Base-by-base conservation (phyloP, 306 rosid genomes). In the Comarum palustre region DNA sequence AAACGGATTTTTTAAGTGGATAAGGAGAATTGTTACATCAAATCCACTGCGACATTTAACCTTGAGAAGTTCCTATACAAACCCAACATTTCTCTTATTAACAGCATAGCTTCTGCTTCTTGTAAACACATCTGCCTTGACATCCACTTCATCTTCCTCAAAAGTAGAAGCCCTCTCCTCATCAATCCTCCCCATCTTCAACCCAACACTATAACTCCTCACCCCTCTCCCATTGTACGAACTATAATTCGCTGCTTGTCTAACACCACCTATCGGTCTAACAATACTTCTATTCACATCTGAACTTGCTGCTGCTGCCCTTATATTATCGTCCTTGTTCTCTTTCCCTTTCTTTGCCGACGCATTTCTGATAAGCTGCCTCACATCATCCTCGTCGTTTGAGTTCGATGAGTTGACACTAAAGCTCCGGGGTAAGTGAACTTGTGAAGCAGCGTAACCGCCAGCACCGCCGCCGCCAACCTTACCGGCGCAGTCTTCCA, bases 121-220 rank as follows among this genome's bases (percentile, higher is more conserved):
- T 39, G 82, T 64, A 73, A 72, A 68, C 13, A 84, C 27, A 74
- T 57, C 82, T 3, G 69, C 39, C 43, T 59, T 73, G 15, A 68
- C 61, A 61, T 62, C 14, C 34, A 54, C 48, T 5, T 58, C 59
- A 38, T 85, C 82, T 63, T 85, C 84, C 72, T 76, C 71, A 82
- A 83, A 88, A 58, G 20, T 69, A 78, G 86, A 83, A 66, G 85
- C 82, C 54, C 42, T 82, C 24, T 88, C 90, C 66, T 83, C 92
- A 27, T 88, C 92, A 68, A 88, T 85, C 68, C 77, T 80, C 46
- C 59, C 81, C 78, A 83, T 84, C 46, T 80, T 84, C 79, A 83
- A 32, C 61, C 77, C 82, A 55, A 74, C 80, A 58, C 81, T 71
- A 25, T 66, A 82, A 17, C 74, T 77, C 79, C 75, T 79, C 69